Evolutionary conservation across 108 stramenopile genomes (phyloP).

Genomic region (Cyclotella atomus): DNA sequence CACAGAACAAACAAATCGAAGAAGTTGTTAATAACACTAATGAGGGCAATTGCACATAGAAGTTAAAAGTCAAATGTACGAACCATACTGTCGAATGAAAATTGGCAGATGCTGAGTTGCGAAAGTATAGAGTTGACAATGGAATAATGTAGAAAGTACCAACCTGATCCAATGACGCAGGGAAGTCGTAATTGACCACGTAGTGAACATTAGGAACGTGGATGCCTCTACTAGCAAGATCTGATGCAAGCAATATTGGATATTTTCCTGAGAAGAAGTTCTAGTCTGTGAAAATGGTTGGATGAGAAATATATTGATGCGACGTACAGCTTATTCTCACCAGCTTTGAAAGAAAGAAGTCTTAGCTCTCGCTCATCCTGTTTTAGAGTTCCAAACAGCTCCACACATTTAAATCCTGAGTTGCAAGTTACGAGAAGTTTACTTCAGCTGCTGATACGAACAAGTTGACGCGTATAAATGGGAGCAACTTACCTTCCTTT

Average conservation of each 20-base stretch:
- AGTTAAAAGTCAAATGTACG: neutral
- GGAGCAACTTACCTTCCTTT: conserved; percentile 53
- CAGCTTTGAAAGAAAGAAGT: conserved; percentile 55
- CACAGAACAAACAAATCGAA: too few species aligned
- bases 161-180: conserved; percentile 79
- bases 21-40: too few species aligned
- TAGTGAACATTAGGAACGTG: conserved; percentile 88
- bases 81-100: neutral
- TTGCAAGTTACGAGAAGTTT: neutral
- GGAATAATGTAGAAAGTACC: too few species aligned
- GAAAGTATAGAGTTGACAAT: too few species aligned
- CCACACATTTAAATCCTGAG: conserved; percentile 42
- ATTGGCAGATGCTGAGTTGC: too few species aligned
- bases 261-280: conserved; percentile 43
- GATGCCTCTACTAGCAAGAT: conserved; percentile 95
- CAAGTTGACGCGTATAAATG: neutral
- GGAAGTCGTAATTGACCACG: conserved; percentile 96
- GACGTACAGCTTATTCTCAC: conserved; percentile 15
- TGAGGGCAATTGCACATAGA: too few species aligned
- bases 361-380: conserved; percentile 58
- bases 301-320: neutral
- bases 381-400: conserved; percentile 69
- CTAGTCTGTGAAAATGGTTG: neutral
- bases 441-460: neutral
- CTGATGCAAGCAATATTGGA: conserved; percentile 92